Percentiles rank a stretch among this genome's conserved stretches.
phyloP scores from a whole-genome alignment of 768 basidiomycete genomes.

The Collybia nuda region DNA sequence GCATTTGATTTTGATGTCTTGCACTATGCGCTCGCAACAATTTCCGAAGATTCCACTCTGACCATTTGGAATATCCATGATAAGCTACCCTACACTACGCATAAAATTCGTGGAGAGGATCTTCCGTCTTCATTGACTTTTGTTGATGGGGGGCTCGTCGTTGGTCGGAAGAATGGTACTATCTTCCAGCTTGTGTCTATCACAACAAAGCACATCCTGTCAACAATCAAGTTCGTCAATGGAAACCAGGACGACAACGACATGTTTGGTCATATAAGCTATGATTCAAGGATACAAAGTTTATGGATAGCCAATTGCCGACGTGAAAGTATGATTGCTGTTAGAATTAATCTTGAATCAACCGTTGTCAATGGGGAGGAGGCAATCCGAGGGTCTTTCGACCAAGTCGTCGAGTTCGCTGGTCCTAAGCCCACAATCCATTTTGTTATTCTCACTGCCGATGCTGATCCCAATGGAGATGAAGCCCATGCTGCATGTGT shows the following conservation, averaged over 20 bases:
- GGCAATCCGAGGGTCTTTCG: conserved; percentile 62
- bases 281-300: conserved; percentile 82
- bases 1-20: conserved; percentile 84
- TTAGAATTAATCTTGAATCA: conserved; percentile 71
- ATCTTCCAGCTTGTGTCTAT: conserved; percentile 81
- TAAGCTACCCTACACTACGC: conserved; percentile 70
- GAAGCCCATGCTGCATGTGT: conserved; percentile 84
- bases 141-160: conserved; percentile 81
- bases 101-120: conserved; percentile 79
- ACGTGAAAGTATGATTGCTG: conserved; percentile 80
- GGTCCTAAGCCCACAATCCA: conserved; percentile 87
- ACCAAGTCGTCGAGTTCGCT: conserved; percentile 80
- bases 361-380: conserved; percentile 62
- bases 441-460: conserved; percentile 84
- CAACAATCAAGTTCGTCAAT: conserved; percentile 78
- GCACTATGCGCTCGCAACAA: conserved; percentile 76
- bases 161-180: conserved; percentile 84
- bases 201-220: conserved; percentile 69
- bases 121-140: conserved; percentile 81
- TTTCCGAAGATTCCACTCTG: conserved; percentile 79
- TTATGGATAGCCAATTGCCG: conserved; percentile 87
- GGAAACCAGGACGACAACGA: conserved; percentile 70
- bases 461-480: conserved; percentile 79
- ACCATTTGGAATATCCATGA: conserved; percentile 84
- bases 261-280: conserved; percentile 88